A percentile compares a stretch with the other conserved stretches of the same genome.
These are phyloP conservation scores for Hymenochaete sp. DNA, from an alignment of 1,284 basidiomycete genomes.

Conservation along the genomic window DNA sequence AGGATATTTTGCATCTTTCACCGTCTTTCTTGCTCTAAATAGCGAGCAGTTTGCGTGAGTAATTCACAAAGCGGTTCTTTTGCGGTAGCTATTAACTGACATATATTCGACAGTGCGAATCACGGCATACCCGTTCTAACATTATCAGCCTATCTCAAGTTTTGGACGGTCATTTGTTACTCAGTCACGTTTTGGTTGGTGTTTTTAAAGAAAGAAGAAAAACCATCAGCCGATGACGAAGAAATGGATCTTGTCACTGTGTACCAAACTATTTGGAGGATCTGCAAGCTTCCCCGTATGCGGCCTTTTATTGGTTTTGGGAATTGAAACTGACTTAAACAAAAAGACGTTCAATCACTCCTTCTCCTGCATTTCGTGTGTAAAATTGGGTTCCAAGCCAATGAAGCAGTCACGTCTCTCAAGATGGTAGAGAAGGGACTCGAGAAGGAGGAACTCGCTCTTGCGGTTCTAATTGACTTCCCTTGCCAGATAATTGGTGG, in stretches of 20 bases:
- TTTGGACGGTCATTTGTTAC: conserved; percentile 80
- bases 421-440: conserved; percentile 98
- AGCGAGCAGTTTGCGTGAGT: conserved; percentile 85
- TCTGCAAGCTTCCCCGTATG: conserved; percentile 85
- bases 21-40: conserved; percentile 96
- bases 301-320: conserved; percentile 13
- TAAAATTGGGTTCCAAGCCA: conserved; percentile 94
- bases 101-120: conserved; percentile 46
- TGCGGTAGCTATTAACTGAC: too few species aligned
- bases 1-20: conserved; percentile 94
- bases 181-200: conserved; percentile 82
- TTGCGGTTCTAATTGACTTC: conserved; percentile 94
- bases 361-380: conserved; percentile 84
- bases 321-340: neutral
- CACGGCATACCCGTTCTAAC: conserved; percentile 85
- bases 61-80: conserved; percentile 4
- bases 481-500: conserved; percentile 96
- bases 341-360: conserved; percentile 82
- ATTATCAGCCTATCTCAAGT: conserved; percentile 76
- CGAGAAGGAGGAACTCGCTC: conserved; percentile 89
- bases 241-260: conserved; percentile 90
- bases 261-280: conserved; percentile 92
- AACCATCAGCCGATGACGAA: conserved; percentile 59
- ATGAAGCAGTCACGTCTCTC: conserved; percentile 86
- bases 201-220: conserved; percentile 87